Evolutionary conservation across 352 stramenopile genomes (phyloP), one percentile per base, ranked within the genome.

Genomic region (Phytophthora vignae): DNA sequence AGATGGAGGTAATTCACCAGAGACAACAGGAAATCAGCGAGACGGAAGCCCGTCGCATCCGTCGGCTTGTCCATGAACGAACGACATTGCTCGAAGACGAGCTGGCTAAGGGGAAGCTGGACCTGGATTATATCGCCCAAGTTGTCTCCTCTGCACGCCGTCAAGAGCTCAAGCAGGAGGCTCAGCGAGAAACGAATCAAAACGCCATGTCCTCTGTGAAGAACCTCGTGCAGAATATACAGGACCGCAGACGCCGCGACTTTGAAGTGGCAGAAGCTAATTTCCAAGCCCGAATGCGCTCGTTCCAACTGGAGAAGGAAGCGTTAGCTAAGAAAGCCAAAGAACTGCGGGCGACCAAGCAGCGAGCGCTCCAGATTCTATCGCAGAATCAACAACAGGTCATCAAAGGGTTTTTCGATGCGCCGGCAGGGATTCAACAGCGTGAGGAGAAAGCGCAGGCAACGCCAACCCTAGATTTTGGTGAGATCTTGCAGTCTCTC

Each of bases 321-420:
- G 48, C 40, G 27, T 42, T 90, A 22, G 60, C 63, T 1, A 60
- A 69, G 25, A 75, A 83, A 49, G 60, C 71, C 9, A 74, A 82
- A 5, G 73, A 80, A 15, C 63, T 88, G 22, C 67, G 73, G 11
- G 65, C 64, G 12, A 77, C 64, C 1, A 87, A 86, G 55, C 79
- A 90, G 55, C 78, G 65, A 29, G 84, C 82, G 14, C 64, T 91
- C 2, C 68, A 91, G 50, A 82, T 90, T 9, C 70, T 91, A 21
- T 85, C 82, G n/a, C 75, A 76, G 7, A 88, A 88, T 60, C 84
- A 91, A 40, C 84, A 91, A 21, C 15, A 75, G 3, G 78, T 81
- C 4, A 81, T 91, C 55, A 76, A 83, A 50, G 74, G 57, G 0
- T 90, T 89, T 67, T 90, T 77, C n/a, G 55, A 78, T 21, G 50